Conservation (phyloP, 2,329 filamentous ascomycete species). For the Diaporthe aspalathi region DNA sequence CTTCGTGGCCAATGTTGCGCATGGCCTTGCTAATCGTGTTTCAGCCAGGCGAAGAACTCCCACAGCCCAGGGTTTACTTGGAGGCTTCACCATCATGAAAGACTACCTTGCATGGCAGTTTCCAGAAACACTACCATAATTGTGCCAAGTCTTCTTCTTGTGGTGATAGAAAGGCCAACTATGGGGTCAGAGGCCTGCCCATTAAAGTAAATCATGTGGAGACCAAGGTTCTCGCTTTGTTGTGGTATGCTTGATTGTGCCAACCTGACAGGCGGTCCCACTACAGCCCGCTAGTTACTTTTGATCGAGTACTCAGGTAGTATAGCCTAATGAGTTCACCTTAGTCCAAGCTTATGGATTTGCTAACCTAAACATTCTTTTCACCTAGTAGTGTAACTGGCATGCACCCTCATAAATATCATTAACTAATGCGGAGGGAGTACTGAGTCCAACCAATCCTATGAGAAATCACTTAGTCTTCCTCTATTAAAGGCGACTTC, state of each 20-base stretch:
- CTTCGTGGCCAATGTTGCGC: no score
- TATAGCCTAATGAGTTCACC: no score
- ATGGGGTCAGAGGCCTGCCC: background rate
- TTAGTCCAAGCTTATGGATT: background rate
- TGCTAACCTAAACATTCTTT: no score
- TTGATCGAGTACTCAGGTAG: background rate
- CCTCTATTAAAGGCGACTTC: no score
- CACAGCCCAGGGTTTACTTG: background rate
- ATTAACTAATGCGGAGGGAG: no score
- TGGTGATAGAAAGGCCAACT: background rate
- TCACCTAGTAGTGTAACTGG: background rate
- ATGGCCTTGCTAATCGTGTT: no score
- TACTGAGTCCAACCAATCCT: no score
- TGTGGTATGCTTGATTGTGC: background rate
- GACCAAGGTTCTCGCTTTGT: background rate
- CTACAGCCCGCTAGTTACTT: background rate
- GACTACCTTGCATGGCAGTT: background rate
- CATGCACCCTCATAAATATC: background rate
- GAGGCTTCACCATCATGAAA: background rate
- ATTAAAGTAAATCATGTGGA: background rate
- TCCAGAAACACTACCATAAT: background rate
- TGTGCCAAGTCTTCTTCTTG: background rate
- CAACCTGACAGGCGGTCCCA: background rate
- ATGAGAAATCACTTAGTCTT: no score
- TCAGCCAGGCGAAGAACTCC: background rate